Percentiles rank a stretch among this genome's conserved stretches.
These are phyloP conservation scores for Cucumis cinereus DNA, from an alignment of 306 rosid species.

Conservation along the genomic window DNA sequence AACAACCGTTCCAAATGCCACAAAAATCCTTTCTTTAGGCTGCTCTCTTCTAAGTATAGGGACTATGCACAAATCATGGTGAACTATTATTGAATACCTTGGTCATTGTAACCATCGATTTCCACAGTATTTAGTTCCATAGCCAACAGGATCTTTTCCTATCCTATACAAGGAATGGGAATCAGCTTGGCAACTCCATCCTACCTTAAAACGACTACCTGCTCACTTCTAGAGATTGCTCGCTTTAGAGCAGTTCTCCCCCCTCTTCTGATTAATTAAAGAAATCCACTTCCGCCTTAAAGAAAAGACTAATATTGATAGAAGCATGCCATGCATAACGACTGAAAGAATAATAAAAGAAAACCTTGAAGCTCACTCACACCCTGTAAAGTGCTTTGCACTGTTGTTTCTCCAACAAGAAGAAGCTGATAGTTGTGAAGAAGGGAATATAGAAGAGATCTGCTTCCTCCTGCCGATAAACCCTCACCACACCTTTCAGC, in stretches of 20 bases:
- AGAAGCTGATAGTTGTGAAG: slow-evolving; percentile 93
- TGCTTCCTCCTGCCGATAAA: slow-evolving; percentile 66
- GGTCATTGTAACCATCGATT: neutral
- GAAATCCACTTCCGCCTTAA: neutral
- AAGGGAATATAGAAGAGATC: slow-evolving; percentile 87
- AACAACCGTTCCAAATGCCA: neutral
- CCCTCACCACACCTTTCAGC: slow-evolving; percentile 60
- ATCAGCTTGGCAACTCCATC: neutral
- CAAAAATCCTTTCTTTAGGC: neutral
- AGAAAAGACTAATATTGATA: neutral
- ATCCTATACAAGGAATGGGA: neutral
- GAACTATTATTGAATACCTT: neutral
- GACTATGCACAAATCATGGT: neutral
- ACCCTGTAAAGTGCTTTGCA: slow-evolving; percentile 99
- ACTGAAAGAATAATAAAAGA: slow-evolving; percentile 1
- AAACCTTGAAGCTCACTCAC: slow-evolving; percentile 67
- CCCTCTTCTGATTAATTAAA: neutral
- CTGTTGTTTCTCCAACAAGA: slow-evolving; percentile 82
- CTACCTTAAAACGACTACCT: neutral
- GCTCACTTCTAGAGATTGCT: neutral
- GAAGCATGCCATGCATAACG: neutral
- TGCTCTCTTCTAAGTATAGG: neutral
- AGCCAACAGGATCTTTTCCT: neutral
- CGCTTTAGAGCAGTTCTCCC: neutral
- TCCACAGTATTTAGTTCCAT: neutral